These are phyloP conservation scores for Clarireedia homoeocarpa DNA, from an alignment of 2,329 filamentous ascomycete species.

Conservation along the genomic window DNA sequence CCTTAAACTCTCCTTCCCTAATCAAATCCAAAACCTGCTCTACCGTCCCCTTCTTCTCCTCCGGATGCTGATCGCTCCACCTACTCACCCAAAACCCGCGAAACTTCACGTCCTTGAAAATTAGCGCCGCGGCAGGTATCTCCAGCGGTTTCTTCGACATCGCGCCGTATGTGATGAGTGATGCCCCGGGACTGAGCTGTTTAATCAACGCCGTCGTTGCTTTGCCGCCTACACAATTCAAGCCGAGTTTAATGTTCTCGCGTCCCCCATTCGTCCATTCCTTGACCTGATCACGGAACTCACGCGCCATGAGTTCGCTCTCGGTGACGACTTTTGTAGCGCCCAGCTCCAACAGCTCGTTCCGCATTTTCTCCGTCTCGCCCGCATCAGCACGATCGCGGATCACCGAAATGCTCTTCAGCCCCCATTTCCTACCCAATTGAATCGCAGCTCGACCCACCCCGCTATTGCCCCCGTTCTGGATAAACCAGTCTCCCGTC, in stretches of 20 bases:
- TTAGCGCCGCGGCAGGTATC: slow-evolving; percentile 75
- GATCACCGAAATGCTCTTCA: slow-evolving; percentile 85
- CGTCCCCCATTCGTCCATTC: slow-evolving; percentile 61
- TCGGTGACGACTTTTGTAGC: slow-evolving; percentile 43
- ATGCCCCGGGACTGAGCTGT: slow-evolving; percentile 57
- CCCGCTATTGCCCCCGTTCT: slow-evolving; percentile 93
- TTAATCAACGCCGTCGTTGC: slow-evolving; percentile 73
- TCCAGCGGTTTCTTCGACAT: slow-evolving; percentile 85
- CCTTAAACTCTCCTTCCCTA: slow-evolving; percentile 67
- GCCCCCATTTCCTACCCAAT: slow-evolving; percentile 75
- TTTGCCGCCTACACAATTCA: slow-evolving; percentile 94
- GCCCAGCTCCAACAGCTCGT: slow-evolving; percentile 52
- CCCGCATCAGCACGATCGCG: slow-evolving; percentile 59
- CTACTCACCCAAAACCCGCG: slow-evolving; percentile 91
- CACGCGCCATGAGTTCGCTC: slow-evolving; percentile 36
- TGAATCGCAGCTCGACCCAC: slow-evolving; percentile 91
- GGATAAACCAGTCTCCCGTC: slow-evolving; percentile 88
- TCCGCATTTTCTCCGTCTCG: slow-evolving; percentile 56
- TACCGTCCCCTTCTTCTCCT: slow-evolving; percentile 72
- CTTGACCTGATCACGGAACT: slow-evolving; percentile 42
- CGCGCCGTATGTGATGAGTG: slow-evolving; percentile 88
- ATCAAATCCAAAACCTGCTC: slow-evolving; percentile 74
- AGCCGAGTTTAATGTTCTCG: slow-evolving; percentile 64
- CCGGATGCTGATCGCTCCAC: slow-evolving; percentile 72
- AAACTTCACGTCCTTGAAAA: slow-evolving; percentile 87